Evolutionary conservation across 2,329 filamentous ascomycete species (phyloP).

Genomic region (Venturia pyrina): DNA sequence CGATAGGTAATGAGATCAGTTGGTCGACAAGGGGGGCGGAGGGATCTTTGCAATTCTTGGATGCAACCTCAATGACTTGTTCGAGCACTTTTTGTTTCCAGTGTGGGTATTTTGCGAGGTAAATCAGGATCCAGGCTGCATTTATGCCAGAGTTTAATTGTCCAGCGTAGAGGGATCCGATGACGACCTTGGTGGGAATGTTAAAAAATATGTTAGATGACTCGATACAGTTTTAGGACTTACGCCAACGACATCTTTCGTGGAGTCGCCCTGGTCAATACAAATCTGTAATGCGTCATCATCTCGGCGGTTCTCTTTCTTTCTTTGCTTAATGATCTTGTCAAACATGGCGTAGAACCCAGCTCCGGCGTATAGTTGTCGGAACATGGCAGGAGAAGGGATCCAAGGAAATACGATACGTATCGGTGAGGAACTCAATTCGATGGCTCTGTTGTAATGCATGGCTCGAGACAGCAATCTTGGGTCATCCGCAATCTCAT

Average conservation of each 20-base stretch:
- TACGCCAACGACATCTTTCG: conserved; percentile 34
- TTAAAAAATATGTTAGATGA: background rate
- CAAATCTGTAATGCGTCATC: conserved; percentile 45
- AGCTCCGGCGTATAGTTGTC: conserved; percentile 35
- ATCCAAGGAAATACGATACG: conserved; percentile 45
- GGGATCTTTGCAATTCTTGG: conserved; percentile 29
- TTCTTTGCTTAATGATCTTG: conserved; percentile 37
- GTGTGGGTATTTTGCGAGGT: conserved; percentile 25
- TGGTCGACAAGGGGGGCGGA: conserved; percentile 26
- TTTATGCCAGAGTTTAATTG: conserved; percentile 48
- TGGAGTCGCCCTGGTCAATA: conserved; percentile 41
- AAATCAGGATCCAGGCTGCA: conserved; percentile 37
- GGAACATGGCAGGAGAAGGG: conserved; percentile 34
- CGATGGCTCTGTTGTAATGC: conserved; percentile 37
- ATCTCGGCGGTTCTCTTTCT: conserved; percentile 30
- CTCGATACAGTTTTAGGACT: background rate
- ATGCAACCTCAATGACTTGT: conserved; percentile 38
- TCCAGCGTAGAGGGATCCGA: conserved; percentile 47
- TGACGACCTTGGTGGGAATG: conserved; percentile 32
- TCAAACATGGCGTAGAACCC: conserved; percentile 41
- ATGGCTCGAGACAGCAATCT: conserved; percentile 34
- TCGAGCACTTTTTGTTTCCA: conserved; percentile 37
- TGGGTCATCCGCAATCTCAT: conserved; percentile 43
- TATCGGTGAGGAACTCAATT: conserved; percentile 32
- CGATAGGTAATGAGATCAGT: conserved; percentile 36